phyloP scores from a whole-genome alignment of 2,329 filamentous ascomycete genomes.

The Triangularia setosa region DNA sequence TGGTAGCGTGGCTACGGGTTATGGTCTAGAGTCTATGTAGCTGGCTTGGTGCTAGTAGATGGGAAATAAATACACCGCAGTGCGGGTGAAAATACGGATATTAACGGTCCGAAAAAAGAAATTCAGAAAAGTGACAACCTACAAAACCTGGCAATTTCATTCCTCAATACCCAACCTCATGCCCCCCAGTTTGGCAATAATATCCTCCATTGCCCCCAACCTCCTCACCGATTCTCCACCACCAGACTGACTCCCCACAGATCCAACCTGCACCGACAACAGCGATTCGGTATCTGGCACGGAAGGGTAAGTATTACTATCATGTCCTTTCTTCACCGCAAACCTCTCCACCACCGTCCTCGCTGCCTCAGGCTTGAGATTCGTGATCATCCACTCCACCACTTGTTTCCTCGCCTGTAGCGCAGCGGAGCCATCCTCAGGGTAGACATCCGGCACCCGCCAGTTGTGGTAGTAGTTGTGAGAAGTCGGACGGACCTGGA shows the following conservation, averaged over 20 bases:
- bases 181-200: neutral
- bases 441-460: slow-evolving; percentile 31
- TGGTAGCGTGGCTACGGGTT: neutral
- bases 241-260: neutral
- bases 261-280: neutral
- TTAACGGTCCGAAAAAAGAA: neutral
- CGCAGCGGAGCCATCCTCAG: neutral
- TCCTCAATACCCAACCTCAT: neutral
- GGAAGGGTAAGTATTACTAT: neutral
- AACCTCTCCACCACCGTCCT: neutral
- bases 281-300: neutral
- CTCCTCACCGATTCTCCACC: neutral
- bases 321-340: neutral
- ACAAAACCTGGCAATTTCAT: neutral
- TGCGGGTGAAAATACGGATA: neutral
- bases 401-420: neutral
- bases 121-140: neutral
- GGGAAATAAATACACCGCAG: neutral
- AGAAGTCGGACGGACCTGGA: slow-evolving; percentile 30
- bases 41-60: neutral
- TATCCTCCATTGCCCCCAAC: neutral
- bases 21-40: neutral
- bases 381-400: neutral
- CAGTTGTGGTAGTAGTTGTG: slow-evolving; percentile 36
- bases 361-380: neutral